Conservation (phyloP, 2,329 filamentous ascomycete genomes). For the Dothidotthia symphoricarpi region DNA sequence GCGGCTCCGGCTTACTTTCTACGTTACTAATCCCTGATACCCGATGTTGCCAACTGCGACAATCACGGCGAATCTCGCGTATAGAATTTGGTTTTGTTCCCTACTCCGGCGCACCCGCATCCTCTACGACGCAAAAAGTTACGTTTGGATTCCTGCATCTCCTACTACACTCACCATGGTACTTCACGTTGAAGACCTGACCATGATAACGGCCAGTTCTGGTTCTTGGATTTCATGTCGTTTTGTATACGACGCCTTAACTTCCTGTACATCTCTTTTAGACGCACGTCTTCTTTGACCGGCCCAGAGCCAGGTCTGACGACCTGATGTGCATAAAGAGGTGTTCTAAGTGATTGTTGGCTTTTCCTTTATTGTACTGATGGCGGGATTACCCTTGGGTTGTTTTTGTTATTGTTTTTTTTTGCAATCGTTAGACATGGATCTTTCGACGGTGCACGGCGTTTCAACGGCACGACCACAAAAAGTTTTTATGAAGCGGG, state of each 20-base stretch:
- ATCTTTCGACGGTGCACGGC: conserved; percentile 14
- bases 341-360: conserved; percentile 24
- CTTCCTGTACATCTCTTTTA: conserved; percentile 29
- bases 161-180: conserved; percentile 24
- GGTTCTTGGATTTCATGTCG: conserved; percentile 22
- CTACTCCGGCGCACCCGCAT: conserved; percentile 11
- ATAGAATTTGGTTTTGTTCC: conserved; percentile 8
- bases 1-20: conserved; percentile 11
- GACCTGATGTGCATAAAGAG: conserved; percentile 38
- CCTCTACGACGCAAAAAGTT: conserved; percentile 19
- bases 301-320: conserved; percentile 22
- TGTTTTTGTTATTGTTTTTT: conserved; percentile 7
- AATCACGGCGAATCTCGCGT: conserved; percentile 7
- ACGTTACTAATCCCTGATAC: conserved; percentile 26
- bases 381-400: conserved; percentile 24
- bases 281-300: conserved; percentile 28
- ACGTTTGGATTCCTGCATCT: conserved; percentile 16
- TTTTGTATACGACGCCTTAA: conserved; percentile 16
- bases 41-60: conserved; percentile 24
- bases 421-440: conserved; percentile 20
- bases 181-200: conserved; percentile 17
- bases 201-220: conserved; percentile 12
- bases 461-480: conserved; percentile 22
- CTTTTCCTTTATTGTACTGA: conserved; percentile 14
- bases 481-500: conserved; percentile 23